Evolutionary conservation across 202 grass and related monocot species (phyloP).

Genomic region (Musa balbisiana): DNA sequence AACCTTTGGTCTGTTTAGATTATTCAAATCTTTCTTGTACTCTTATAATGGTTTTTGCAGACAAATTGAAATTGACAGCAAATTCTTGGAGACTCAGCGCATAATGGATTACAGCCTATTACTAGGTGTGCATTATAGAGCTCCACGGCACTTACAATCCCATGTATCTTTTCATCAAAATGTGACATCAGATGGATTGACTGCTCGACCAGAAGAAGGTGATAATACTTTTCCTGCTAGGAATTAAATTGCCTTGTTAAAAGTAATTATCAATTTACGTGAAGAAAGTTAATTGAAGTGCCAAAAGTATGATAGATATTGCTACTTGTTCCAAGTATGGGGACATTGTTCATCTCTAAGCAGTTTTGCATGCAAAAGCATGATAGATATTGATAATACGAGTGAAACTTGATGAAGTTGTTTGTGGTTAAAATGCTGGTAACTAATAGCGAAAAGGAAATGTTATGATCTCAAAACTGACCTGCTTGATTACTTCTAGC

Average conservation of each 20-base stretch:
- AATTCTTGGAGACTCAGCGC: slow-evolving; percentile 61
- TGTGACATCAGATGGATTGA: slow-evolving; percentile 45
- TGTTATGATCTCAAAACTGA: neutral
- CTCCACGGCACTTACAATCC: slow-evolving; percentile 64
- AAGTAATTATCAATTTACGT: neutral
- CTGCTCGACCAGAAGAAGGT: slow-evolving; percentile 81
- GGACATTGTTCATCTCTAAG: neutral
- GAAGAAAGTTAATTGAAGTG: neutral
- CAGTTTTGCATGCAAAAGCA: too few relatives aligned
- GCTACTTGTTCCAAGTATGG: neutral
- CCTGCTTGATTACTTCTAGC: neutral
- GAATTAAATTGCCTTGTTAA: slow-evolving; percentile 11
- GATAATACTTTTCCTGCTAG: neutral
- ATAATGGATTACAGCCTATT: slow-evolving; percentile 99
- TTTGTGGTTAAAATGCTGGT: too few relatives aligned
- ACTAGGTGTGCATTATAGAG: slow-evolving; percentile 91
- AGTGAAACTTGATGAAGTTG: too few relatives aligned
- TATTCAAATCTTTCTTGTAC: neutral
- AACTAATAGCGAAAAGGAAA: neutral
- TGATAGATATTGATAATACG: too few relatives aligned
- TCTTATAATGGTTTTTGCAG: slow-evolving; percentile 30
- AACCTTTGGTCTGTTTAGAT: neutral
- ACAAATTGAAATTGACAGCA: slow-evolving; percentile 89
- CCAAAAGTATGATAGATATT: neutral
- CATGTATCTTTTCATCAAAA: slow-evolving; percentile 36